Conservation (phyloP, 345 rosid species). For the Populus nigra region DNA sequence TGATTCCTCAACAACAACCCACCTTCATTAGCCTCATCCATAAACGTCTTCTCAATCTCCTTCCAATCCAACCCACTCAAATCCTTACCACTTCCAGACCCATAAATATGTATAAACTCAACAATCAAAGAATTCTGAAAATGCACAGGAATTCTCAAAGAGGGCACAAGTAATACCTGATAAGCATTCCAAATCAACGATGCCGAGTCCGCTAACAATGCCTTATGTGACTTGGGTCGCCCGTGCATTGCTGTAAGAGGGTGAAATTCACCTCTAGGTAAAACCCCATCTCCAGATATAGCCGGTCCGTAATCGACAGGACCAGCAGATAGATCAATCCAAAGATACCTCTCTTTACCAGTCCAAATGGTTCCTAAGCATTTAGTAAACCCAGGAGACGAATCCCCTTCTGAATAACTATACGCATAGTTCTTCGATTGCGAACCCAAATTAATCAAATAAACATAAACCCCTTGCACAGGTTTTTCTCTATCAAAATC, state of each 20-base stretch:
- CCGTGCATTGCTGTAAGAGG: constrained; percentile 87
- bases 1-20: constrained; percentile 82
- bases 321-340: constrained; percentile 91
- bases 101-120: constrained; percentile 72
- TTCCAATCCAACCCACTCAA: constrained; percentile 71
- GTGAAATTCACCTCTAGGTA: constrained; percentile 91
- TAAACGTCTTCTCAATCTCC: constrained; percentile 56
- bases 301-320: constrained; percentile 96
- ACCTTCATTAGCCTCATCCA: constrained; percentile 60
- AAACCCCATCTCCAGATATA: constrained; percentile 86
- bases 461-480: constrained; percentile 62
- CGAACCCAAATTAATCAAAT: constrained; percentile 62
- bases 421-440: constrained; percentile 66
- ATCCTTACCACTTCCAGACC: constrained; percentile 49
- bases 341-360: constrained; percentile 77
- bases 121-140: constrained; percentile 76
- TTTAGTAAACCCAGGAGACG: constrained; percentile 80
- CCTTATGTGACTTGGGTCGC: constrained; percentile 79
- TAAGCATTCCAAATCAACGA: constrained; percentile 86
- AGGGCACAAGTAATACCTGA: constrained; percentile 87
- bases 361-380: constrained; percentile 88
- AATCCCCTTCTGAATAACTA: constrained; percentile 62
- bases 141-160: constrained; percentile 81
- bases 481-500: constrained; percentile 71
- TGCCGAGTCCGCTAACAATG: constrained; percentile 68